Base-by-base conservation (phyloP, 257 asterid genomes). In the Asclepias syriaca region DNA sequence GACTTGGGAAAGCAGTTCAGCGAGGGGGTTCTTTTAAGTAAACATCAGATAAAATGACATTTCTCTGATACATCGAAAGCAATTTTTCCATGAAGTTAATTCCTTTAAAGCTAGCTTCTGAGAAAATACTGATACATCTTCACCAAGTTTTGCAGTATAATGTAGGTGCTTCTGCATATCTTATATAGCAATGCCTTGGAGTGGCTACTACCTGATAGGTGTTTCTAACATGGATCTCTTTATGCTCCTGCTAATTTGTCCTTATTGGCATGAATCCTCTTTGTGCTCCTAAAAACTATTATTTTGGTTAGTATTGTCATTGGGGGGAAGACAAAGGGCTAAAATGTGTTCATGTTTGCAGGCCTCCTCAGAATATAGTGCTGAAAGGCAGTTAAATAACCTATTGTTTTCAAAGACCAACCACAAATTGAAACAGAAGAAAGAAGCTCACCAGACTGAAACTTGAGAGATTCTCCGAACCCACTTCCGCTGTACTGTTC, bases 331-430 rank as follows among this genome's bases (percentile, higher is more conserved):
- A 10, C 59, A 14, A 22, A 57, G 15, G 18, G 6, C 45, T 27
- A 6, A 53, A 34, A 51, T 60, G 55, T n/a, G n/a, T 55, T 27
- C 22, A 19, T 53, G 57, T 78, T 79, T 77, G 79, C 91, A 93
- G 98, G 98, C 96, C 66, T 81, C 97, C 0, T 93, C 98, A 0
- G 98, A 93, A 82, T 91, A 91, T 75, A 84, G 97, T 70, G 97
- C 97, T 12, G 97, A 91, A 81, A 84, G 96, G 81, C 97, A 89
- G 72, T 83, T 93, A 61, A 89, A 91, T 51, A 86, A 89, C 82
- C 72, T 88, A 43, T 76, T 93, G 71, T 93, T 91, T 79, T 96
- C 97, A 4, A 83, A 96, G 86, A 75, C 82, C 77, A 83, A 76
- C 77, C 89, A 78, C 67, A 89, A 88, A 77, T 71, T 65, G 74